phyloP scores from a whole-genome alignment of 2,329 filamentous ascomycete species.

The Alternaria burnsii region DNA sequence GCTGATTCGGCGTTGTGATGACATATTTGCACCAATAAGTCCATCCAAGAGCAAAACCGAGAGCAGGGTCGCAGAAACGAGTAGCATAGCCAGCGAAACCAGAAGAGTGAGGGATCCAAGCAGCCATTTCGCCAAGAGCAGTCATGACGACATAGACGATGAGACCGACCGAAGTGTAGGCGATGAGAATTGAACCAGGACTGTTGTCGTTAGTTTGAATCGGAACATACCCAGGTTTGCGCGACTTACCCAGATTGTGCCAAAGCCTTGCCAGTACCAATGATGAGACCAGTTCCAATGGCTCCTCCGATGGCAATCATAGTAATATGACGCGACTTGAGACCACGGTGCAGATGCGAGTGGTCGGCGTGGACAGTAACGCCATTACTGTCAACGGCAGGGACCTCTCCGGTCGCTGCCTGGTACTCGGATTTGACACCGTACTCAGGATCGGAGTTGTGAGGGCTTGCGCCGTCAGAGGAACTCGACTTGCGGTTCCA shows the following conservation, averaged over 20 bases:
- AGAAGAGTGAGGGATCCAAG: constrained; percentile 79
- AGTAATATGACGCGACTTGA: constrained; percentile 64
- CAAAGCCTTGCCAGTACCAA: constrained; percentile 66
- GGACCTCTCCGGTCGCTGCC: constrained; percentile 24
- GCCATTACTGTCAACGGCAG: constrained; percentile 33
- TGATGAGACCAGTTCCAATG: constrained; percentile 76
- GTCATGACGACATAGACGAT: constrained; percentile 85
- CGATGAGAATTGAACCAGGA: constrained; percentile 75
- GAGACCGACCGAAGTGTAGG: constrained; percentile 73
- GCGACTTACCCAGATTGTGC: constrained; percentile 55
- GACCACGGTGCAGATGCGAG: constrained; percentile 59
- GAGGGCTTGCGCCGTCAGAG: constrained; percentile 40
- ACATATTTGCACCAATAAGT: constrained; percentile 75
- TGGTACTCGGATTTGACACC: constrained; percentile 24
- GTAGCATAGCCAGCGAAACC: constrained; percentile 85
- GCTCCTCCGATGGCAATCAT: constrained; percentile 79
- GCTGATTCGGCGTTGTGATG: constrained; percentile 84
- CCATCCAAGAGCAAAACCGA: constrained; percentile 76
- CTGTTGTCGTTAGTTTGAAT: constrained; percentile 41
- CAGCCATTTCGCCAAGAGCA: constrained; percentile 83
- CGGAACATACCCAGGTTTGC: background rate
- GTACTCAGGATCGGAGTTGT: constrained; percentile 32
- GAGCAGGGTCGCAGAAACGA: constrained; percentile 80
- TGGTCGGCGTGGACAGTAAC: constrained; percentile 38
- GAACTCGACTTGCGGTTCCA: constrained; percentile 40